A percentile compares a stretch with the other conserved stretches of the same genome.
phyloP scores from a whole-genome alignment of 345 rosid species.

The rapeseed (Brassica napus) region DNA sequence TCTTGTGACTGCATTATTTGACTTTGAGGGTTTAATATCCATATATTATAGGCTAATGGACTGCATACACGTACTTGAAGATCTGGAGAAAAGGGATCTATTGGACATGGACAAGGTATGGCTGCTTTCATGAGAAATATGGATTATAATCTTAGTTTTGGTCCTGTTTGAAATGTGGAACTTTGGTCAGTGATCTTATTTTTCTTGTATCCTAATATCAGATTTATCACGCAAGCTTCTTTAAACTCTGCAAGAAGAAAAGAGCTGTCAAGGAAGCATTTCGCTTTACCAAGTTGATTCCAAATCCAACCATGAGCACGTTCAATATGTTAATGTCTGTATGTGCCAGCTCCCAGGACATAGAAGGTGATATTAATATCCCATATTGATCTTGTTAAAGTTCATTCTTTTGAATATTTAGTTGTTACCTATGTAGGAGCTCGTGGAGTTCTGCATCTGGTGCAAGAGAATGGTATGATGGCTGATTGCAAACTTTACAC shows the following conservation, averaged over 20 bases:
- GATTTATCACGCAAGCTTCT: conserved; percentile 89
- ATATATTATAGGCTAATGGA: conserved; percentile 57
- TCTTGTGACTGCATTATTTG: conserved; percentile 17
- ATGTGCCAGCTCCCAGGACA: conserved; percentile 75
- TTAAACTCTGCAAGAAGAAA: conserved; percentile 62
- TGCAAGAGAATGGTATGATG: conserved; percentile 63
- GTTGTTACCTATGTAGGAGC: conserved; percentile 60
- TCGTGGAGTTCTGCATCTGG: conserved; percentile 65
- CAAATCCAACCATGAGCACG: conserved; percentile 86
- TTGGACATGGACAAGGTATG: conserved; percentile 83
- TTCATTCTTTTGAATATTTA: conserved; percentile 5
- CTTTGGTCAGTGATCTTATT: conserved; percentile 10
- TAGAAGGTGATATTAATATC: conserved; percentile 54
- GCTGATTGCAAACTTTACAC: conserved; percentile 93
- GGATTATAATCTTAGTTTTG: conserved; percentile 6
- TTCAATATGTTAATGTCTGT: conserved; percentile 96
- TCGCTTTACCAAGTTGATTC: conserved; percentile 75
- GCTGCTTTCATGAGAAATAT: conserved; percentile 15
- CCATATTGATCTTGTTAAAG: conserved; percentile 10
- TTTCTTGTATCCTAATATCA: conserved; percentile 36
- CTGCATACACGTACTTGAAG: conserved; percentile 76
- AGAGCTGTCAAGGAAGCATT: conserved; percentile 82
- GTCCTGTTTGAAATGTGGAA: neutral
- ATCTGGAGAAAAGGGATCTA: conserved; percentile 57
- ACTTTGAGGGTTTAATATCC: conserved; percentile 10